Evolutionary conservation across 2,329 filamentous ascomycete species (phyloP), one percentile per base, ranked within the genome.

Genomic region (Remersonia thermophila): DNA sequence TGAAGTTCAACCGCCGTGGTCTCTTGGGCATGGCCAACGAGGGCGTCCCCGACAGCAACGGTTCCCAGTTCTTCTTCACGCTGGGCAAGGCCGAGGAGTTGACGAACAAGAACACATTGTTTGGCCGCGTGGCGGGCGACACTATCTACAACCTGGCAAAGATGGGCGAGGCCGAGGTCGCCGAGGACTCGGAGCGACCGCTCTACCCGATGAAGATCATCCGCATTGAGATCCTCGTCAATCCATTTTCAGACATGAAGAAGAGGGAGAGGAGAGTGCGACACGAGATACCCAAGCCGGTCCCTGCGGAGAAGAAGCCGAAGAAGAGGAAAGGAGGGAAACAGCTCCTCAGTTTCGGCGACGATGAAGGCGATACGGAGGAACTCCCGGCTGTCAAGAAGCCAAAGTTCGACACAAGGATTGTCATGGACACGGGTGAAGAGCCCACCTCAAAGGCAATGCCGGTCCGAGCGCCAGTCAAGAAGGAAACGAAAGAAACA

Each of bases 1-100:
- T 98, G 47, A 93, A 93, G 57, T 96, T 91, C 66, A 96, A 93
- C 51, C 71, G 91, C 32, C 71, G 91, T 41, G 91, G 91, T 0
- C 62, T 96, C 49, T 61, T 98, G 49, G 91, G 83, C n/a, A 95
- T 96, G 86, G 91, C 91, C 18, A 96, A 96, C 58, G 80, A 83
- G 42, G 80, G 86, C 31, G 64, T 62, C 35, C 71, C 72, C 20
- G 69, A 87, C 51, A 83, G 83, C 37, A 96, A 96, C 61, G 83
- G 85, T 25, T 94, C 85, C 57, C 91, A 98, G 59, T 96, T 96
- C 67, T 98, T 98, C 64, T 79, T 98, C 43, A 96, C 91, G 0
- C 62, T 98, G 36, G 86, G 77, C 44, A 86, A 80, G 53, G 69
- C 87, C 16, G 78, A 85, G 17, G 86, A 96, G 63, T 58, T 98